These are phyloP conservation scores for Endogone sp. DNA, from an alignment of 192 early-diverging fungal genomes.

Conservation along the genomic window DNA sequence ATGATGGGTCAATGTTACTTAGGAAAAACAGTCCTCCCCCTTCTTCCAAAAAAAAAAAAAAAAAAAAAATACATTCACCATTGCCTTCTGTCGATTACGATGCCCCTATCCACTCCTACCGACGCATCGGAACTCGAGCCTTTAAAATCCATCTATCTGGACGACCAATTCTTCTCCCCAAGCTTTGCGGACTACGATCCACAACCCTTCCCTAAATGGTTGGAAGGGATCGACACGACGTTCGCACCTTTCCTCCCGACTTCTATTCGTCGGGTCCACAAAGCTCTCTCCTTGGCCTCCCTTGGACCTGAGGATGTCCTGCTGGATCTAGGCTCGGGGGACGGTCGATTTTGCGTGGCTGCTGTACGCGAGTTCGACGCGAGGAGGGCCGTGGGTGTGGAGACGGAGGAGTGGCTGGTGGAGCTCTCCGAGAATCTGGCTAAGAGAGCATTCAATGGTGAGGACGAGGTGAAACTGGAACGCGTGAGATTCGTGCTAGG, in stretches of 20 bases:
- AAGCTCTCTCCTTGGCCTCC: constrained; percentile 41
- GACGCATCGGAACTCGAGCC: no score
- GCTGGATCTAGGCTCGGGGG: constrained; percentile 58
- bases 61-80: no score
- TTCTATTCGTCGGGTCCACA: constrained; percentile 42
- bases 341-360: constrained; percentile 52
- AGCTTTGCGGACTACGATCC: not conserved
- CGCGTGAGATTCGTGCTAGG: constrained; percentile 33
- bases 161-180: no score
- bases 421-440: constrained; percentile 33
- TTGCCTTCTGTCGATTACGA: no score
- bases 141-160: no score
- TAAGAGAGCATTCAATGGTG: constrained; percentile 11
- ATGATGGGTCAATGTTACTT: no score
- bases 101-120: no score
- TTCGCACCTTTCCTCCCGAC: constrained; percentile 57
- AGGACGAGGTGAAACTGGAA: constrained; percentile 7
- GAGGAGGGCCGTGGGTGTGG: constrained; percentile 43
- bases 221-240: constrained; percentile 47
- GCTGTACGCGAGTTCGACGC: constrained; percentile 39
- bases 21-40: no score
- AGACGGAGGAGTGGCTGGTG: constrained; percentile 45
- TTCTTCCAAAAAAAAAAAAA: no score
- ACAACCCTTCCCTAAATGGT: constrained; percentile 45
- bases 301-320: constrained; percentile 33